Evolutionary conservation across 495 filamentous ascomycete species (phyloP), one percentile per base, ranked within the genome.

Genomic region (Lineolata rhizophorae): DNA sequence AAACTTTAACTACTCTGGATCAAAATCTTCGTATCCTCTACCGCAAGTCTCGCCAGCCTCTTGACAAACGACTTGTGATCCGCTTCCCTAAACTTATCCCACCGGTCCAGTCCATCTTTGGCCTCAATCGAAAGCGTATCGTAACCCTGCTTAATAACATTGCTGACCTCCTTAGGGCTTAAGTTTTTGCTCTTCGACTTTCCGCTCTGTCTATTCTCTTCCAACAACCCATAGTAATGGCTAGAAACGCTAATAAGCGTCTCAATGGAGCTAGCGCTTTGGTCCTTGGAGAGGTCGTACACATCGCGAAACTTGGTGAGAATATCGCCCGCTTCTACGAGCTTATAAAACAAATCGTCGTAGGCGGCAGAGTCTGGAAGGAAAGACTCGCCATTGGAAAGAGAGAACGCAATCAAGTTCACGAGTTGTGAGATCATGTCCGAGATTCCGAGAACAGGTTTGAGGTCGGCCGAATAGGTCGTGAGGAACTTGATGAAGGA

Each of bases 291-390:
- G 24, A 77, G 47, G 4, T 49, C 43, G 52, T 83, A 94, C 2
- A 62, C 71, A 41, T 77, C 72, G 14, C 81, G 66, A 53, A 94
- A 93, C 52, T 80, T 82, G 16, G 65, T 55, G 22, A 97, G 61
- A 20, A 81, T 64, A 29, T 92, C 80, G 2, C 83, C 82, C 11
- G 69, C 76, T 52, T 97, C 87, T 29, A 95, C 80, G 10, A 97
- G 62, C 54, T 97, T 97, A 61, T 97, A 97, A 54, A 97, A 92
- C 8, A 97, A 62, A 46, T 95, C 90, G 44, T 97, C 87, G 49
- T 94, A 94, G 14, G 76, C 73, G 22, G 76, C 62, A 14, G 82
- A 69, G 34, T 75, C 79, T 0, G 90, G 90, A n/a, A 95, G 70
- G 53, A 95, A 94, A 5, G 74, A 67, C 48, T 95, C 90, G 4